Evolutionary conservation across 2,329 filamentous ascomycete genomes (phyloP), one percentile per base, ranked within the genome.

Genomic region (Exutisphaerella laricina): DNA sequence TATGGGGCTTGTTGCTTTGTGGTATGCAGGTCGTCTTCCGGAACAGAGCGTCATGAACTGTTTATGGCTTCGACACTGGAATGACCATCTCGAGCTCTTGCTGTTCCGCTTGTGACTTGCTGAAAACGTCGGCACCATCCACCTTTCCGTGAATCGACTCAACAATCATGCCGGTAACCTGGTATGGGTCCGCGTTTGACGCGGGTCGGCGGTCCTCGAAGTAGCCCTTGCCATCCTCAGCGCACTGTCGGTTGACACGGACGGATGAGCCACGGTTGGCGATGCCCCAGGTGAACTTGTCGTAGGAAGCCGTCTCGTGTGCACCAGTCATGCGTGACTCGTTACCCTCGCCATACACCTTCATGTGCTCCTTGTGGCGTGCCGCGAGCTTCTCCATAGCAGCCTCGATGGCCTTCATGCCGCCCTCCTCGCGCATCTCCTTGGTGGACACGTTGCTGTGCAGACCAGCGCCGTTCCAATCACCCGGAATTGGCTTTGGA

Each of bases 391-490:
- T 71, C 64, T 75, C 71, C 67, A 75, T 79, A 86, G 89, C 76
- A 25, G 63, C 66, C 65, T 97, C 89, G 55, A 98, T 98, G 69
- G 79, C 71, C 81, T 94, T 94, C 83, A 97, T 92, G 66, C 92
- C 92, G 60, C 89, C 89, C 55, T 95, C 88, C 42, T 74, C 76
- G 61, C 92, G 88, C 79, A 92, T 98, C 59, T 83, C 80, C 68
- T 83, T 79, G 60, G 86, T 90, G 34, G 87, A 94, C 67, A 96
- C 92, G 80, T 97, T 94, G 76, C 76, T 83, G 79, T 94, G 88
- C 38, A 95, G 82, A 69, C 88, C 88, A 48, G 88, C 88, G 62
- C 90, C 92, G 76, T 97, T 97, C 90, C 92, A 97, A 75, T 94
- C 84, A 62, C 90, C 90, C 46, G 82, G 80, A 55, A 97, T 89